A percentile compares a stretch with the other conserved stretches of the same genome.
Conservation (phyloP, 306 rosid genomes). For the Cucurbita ficifolia region DNA sequence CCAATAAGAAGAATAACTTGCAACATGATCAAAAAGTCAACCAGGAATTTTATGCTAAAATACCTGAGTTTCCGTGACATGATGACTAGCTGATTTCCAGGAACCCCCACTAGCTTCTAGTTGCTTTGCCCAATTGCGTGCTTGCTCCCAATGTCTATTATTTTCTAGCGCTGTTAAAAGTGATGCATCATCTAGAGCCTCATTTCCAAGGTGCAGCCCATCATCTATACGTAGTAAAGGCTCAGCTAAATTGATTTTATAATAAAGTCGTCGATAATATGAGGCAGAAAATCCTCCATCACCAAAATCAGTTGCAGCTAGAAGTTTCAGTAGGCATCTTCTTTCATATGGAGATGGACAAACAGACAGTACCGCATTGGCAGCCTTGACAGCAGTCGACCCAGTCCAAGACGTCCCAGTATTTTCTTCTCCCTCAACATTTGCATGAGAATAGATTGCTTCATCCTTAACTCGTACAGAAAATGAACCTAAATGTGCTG, state of each 20-base stretch:
- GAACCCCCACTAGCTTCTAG: conserved; percentile 75
- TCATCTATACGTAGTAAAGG: conserved; percentile 59
- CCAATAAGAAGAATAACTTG: background rate
- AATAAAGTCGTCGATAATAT: conserved; percentile 47
- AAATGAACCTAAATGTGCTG: conserved; percentile 94
- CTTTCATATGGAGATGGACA: conserved; percentile 94
- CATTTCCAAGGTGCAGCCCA: conserved; percentile 52
- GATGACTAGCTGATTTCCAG: conserved; percentile 67
- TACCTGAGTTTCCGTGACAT: conserved; percentile 97
- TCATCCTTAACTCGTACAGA: conserved; percentile 89
- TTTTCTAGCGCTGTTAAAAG: conserved; percentile 62
- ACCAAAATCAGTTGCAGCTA: conserved; percentile 84
- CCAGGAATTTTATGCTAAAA: conserved; percentile 12
- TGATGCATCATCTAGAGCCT: conserved; percentile 74
- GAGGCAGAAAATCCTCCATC: conserved; percentile 77
- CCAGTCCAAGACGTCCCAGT: conserved; percentile 74
- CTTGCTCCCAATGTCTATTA: conserved; percentile 92
- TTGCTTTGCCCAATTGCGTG: conserved; percentile 96
- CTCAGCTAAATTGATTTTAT: conserved; percentile 90
- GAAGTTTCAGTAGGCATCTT: conserved; percentile 87
- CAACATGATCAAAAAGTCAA: conserved; percentile 12
- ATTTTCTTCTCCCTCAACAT: conserved; percentile 55
- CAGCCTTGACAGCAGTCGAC: conserved; percentile 78
- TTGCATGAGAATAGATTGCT: conserved; percentile 31
- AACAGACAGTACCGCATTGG: conserved; percentile 74